Evolutionary conservation across 2,329 filamentous ascomycete species (phyloP), one percentile per base, ranked within the genome.

Genomic region (Metarhizium robertsii): DNA sequence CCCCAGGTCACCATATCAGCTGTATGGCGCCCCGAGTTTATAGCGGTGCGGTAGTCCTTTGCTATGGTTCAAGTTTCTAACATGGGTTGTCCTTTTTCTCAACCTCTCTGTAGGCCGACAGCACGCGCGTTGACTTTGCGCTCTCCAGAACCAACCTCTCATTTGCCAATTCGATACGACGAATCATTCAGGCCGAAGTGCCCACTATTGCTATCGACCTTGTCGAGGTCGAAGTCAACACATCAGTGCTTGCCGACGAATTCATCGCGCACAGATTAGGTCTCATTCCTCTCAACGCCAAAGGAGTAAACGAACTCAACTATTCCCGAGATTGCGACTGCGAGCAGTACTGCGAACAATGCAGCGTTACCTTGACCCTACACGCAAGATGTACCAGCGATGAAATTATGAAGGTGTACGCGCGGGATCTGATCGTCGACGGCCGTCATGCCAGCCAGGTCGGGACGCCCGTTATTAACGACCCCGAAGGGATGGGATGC

Each of bases 261-360:
- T 96, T 97, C 72, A 86, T 99, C 62, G 87, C 90, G 51, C 92
- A 97, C 72, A 87, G 92, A 49, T 81, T 99, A 14, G 92, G 94
- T 36, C 83, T 97, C 50, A 85, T 97, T 56, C 94, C 94, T 1
- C 83, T 99, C 50, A 86, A 87, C 69, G 89, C 90, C 56, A 88
- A 89, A 66, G 88, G 89, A 67, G 86, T 92, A 64, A 88, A 92
- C 61, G 80, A 87, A 64, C 81, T 97, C 59, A 79, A 88, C 60
- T 96, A 96, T 75, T 87, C 88, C 51, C 88, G 92, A 66, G 92
- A 97, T 73, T 99, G 94, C 77, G 90, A 95, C 67, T 99, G 94
- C 77, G 92, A 96, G 65, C 87, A 92, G 65, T 90, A 92, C 75
- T 99, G 94, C 76, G 88, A 95, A 61, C 83, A 88, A 64, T 99